Conservation (phyloP, 495 filamentous ascomycete species). For the Daldinia caldariorum region DNA sequence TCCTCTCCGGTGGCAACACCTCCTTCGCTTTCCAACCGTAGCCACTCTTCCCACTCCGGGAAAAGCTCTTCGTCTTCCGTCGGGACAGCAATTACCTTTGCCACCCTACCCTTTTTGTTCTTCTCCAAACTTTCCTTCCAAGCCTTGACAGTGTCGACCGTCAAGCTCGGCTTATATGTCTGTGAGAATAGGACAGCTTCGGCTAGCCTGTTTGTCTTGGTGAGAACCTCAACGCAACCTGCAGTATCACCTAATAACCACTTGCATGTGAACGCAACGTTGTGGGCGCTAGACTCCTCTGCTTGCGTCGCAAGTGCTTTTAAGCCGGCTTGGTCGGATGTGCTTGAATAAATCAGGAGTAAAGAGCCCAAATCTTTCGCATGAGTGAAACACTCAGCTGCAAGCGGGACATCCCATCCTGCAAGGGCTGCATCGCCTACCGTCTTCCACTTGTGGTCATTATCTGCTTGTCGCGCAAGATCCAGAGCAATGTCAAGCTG, state of each 20-base stretch:
- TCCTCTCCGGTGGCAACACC: slow-evolving; percentile 56
- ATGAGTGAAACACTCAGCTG: slow-evolving; percentile 89
- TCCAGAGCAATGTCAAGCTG: slow-evolving; percentile 85
- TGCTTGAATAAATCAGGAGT: slow-evolving; percentile 85
- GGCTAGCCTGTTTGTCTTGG: slow-evolving; percentile 77
- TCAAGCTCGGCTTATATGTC: slow-evolving; percentile 89
- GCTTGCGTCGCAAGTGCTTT: slow-evolving; percentile 76
- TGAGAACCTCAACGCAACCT: slow-evolving; percentile 81
- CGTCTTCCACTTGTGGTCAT: slow-evolving; percentile 97
- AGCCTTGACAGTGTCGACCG: slow-evolving; percentile 69
- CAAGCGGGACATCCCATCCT: slow-evolving; percentile 86
- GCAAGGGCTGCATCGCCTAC: slow-evolving; percentile 90
- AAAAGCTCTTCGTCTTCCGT: slow-evolving; percentile 90
- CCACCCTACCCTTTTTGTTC: slow-evolving; percentile 82
- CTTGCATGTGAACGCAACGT: slow-evolving; percentile 88
- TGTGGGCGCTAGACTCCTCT: slow-evolving; percentile 78
- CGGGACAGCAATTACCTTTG: slow-evolving; percentile 84
- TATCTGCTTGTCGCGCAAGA: slow-evolving; percentile 82
- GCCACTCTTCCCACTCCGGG: slow-evolving; percentile 93
- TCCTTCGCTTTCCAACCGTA: slow-evolving; percentile 80
- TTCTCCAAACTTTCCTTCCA: slow-evolving; percentile 88
- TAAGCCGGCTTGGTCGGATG: slow-evolving; percentile 77
- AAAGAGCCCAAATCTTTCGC: slow-evolving; percentile 91
- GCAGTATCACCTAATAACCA: slow-evolving; percentile 88
- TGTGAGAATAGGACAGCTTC: slow-evolving; percentile 92